phyloP scores from a whole-genome alignment of 768 basidiomycete genomes.

The Macrolepiota dolichaula region DNA sequence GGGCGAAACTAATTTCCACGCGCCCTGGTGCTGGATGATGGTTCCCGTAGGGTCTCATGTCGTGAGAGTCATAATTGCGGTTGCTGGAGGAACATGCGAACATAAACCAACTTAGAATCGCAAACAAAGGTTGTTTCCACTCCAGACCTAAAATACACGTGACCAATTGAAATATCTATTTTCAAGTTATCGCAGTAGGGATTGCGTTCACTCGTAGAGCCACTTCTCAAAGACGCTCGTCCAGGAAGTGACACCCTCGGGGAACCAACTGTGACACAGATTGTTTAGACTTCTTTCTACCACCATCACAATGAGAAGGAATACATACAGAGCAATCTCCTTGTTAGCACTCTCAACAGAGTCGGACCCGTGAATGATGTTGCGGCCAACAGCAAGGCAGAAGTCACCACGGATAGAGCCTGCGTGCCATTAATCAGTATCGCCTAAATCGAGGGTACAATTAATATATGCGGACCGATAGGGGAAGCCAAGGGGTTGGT shows the following conservation, averaged over 20 bases:
- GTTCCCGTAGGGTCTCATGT: slow-evolving; percentile 9
- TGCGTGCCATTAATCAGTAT: slow-evolving; percentile 22
- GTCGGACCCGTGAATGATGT: slow-evolving; percentile 92
- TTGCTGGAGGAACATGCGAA: background rate
- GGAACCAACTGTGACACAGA: slow-evolving; percentile 73
- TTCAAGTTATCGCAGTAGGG: background rate
- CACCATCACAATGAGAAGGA: background rate
- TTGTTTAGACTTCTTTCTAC: background rate
- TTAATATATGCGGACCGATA: slow-evolving; percentile 53
- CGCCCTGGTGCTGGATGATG: background rate
- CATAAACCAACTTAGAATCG: slow-evolving; percentile 1
- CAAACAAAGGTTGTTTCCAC: slow-evolving; percentile 13
- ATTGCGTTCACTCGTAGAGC: slow-evolving; percentile 70
- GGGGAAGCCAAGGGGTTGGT: slow-evolving; percentile 93
- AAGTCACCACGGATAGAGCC: slow-evolving; percentile 97
- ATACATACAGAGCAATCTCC: slow-evolving; percentile 85
- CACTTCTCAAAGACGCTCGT: slow-evolving; percentile 58
- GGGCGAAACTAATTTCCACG: slow-evolving; percentile 12
- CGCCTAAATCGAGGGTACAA: background rate
- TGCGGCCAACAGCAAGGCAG: slow-evolving; percentile 91
- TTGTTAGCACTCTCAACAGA: slow-evolving; percentile 87
- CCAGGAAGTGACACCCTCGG: slow-evolving; percentile 78
- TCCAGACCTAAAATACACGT: slow-evolving; percentile 13
- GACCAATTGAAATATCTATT: slow-evolving; percentile 13
- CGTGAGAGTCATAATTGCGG: slow-evolving; percentile 8